Percentiles rank a stretch among this genome's conserved stretches.
These are phyloP conservation scores for Hyphodiscus sp. DNA, from an alignment of 2,329 filamentous ascomycete genomes.

Conservation along the genomic window DNA sequence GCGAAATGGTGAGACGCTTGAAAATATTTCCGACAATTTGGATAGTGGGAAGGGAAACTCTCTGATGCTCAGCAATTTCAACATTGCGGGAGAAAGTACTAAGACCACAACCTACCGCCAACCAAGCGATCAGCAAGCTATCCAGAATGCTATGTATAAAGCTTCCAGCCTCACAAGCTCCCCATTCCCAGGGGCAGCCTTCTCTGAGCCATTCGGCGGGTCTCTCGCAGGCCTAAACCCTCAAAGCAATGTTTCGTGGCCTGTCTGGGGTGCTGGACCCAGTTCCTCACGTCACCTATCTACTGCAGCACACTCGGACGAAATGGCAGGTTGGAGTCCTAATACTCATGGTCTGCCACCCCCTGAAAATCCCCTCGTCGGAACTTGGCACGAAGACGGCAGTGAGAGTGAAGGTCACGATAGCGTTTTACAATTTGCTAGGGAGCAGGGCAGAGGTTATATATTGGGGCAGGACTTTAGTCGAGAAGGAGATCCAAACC, in stretches of 20 bases:
- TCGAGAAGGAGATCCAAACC: constrained; percentile 56
- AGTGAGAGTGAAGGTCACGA: constrained; percentile 6
- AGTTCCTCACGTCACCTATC: neutral
- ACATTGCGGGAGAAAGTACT: constrained; percentile 13
- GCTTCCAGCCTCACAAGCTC: constrained; percentile 40
- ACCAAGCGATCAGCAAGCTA: constrained; percentile 32
- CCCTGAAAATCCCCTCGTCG: constrained; percentile 42
- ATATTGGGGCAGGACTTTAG: constrained; percentile 54
- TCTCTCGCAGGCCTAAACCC: neutral
- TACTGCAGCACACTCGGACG: constrained; percentile 13
- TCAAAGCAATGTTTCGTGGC: constrained; percentile 2
- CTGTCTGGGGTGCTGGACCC: constrained; percentile 5
- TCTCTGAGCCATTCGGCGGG: constrained; percentile 33
- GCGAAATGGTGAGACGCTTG: constrained; percentile 47
- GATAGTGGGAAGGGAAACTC: constrained; percentile 6
- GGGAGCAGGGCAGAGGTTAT: constrained; percentile 40
- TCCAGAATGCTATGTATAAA: constrained; percentile 18
- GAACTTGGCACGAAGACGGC: constrained; percentile 21
- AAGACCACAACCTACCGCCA: constrained; percentile 23
- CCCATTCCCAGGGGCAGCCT: constrained; percentile 41
- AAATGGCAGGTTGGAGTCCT: constrained; percentile 26
- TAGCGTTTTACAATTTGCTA: constrained; percentile 30
- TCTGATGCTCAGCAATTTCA: constrained; percentile 16
- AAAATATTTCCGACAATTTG: constrained; percentile 51
- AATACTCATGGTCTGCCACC: constrained; percentile 21